A percentile compares a stretch with the other conserved stretches of the same genome.
phyloP scores from a whole-genome alignment of 345 rosid genomes.

The Hibiscus trionum region DNA sequence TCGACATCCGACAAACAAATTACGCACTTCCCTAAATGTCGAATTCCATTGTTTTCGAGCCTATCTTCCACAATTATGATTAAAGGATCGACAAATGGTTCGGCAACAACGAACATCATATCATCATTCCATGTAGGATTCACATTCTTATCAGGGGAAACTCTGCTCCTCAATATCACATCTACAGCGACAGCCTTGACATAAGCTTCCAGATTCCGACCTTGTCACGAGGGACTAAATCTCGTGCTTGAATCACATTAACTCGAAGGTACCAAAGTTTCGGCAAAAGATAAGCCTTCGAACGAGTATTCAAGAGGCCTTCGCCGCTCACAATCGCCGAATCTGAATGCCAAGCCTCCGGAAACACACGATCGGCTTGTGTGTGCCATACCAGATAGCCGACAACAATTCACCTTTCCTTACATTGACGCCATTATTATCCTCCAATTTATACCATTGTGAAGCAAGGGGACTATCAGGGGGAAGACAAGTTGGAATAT shows the following conservation, averaged over 20 bases:
- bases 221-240: background rate
- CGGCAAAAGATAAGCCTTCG: conserved; percentile 32
- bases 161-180: background rate
- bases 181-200: background rate
- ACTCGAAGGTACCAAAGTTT: conserved; percentile 32
- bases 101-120: background rate
- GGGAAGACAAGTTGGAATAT: conserved; percentile 29
- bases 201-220: background rate
- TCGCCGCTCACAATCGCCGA: conserved; percentile 26
- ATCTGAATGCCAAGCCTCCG: conserved; percentile 38
- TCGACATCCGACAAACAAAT: background rate
- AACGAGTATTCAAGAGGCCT: conserved; percentile 19
- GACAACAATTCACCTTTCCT: conserved; percentile 31
- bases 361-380: conserved; percentile 36
- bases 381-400: conserved; percentile 39
- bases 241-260: background rate
- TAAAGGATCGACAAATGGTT: background rate
- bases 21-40: background rate
- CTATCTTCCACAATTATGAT: background rate
- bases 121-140: background rate
- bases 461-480: conserved; percentile 39
- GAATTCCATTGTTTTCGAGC: background rate
- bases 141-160: background rate
- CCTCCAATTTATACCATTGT: conserved; percentile 34
- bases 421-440: conserved; percentile 12